These are phyloP conservation scores for Sordaria brevicollis DNA, from an alignment of 495 filamentous ascomycete genomes.

Conservation along the genomic window DNA sequence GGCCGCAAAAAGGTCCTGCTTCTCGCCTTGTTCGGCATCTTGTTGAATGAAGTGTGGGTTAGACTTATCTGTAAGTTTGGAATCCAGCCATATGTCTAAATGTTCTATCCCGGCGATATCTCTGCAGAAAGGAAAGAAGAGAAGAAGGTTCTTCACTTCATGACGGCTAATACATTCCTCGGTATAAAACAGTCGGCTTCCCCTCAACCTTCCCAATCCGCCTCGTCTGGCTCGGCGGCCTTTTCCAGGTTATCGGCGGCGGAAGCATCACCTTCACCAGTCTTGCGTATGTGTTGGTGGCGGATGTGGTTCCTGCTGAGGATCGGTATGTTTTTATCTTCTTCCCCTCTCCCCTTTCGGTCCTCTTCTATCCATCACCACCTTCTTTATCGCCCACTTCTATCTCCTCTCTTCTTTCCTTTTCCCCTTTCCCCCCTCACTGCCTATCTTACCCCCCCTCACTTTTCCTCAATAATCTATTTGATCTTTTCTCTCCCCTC, in stretches of 20 bases:
- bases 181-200: constrained; percentile 13
- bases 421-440: too few relatives aligned
- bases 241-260: constrained; percentile 42
- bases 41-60: constrained; percentile 26
- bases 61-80: constrained; percentile 17
- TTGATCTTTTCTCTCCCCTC: too few relatives aligned
- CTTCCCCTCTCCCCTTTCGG: neutral
- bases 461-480: too few relatives aligned
- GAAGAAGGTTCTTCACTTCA: too few relatives aligned
- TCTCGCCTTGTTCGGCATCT: constrained; percentile 22
- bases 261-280: constrained; percentile 37
- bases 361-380: neutral
- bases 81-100: neutral
- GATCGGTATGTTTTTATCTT: constrained; percentile 26
- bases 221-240: constrained; percentile 39
- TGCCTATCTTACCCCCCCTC: too few relatives aligned
- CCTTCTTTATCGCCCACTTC: neutral
- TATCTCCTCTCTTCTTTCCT: neutral
- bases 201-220: constrained; percentile 34
- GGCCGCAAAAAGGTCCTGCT: constrained; percentile 33
- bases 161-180: too few relatives aligned
- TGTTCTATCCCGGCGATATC: too few relatives aligned
- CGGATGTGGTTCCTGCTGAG: constrained; percentile 42
- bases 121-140: too few relatives aligned
- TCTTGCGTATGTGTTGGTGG: constrained; percentile 43